Evolutionary conservation across 306 rosid genomes (phyloP).

Genomic region (Prosopis cineraria): DNA sequence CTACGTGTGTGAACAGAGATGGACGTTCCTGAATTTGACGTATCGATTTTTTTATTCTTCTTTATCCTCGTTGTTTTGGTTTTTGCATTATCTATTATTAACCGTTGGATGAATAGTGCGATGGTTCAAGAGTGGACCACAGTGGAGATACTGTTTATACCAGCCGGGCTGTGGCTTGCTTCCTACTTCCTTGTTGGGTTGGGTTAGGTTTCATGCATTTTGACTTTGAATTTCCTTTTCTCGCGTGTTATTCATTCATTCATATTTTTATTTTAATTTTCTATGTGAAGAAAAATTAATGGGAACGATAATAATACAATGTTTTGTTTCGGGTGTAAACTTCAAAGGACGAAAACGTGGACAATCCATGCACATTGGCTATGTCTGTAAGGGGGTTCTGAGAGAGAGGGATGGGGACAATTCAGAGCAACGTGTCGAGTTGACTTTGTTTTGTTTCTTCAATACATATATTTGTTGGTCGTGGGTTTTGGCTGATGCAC

Average conservation of each 20-base stretch:
- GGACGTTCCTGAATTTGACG: neutral
- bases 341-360: constrained; percentile 9
- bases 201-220: constrained; percentile 2
- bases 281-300: neutral
- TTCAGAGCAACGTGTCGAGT: neutral
- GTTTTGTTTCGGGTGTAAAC: neutral
- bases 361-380: neutral
- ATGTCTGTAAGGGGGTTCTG: neutral
- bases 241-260: neutral
- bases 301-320: neutral
- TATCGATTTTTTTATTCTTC: neutral
- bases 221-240: constrained; percentile 2
- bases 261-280: neutral
- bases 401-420: neutral
- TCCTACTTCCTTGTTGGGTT: neutral
- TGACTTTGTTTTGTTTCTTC: neutral
- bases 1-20: constrained; percentile 8
- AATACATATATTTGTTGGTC: neutral
- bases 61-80: neutral
- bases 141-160: neutral
- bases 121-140: neutral
- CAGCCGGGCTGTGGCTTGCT: neutral
- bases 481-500: neutral
- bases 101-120: constrained; percentile 14
- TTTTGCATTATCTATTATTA: neutral